Evolutionary conservation across 2,329 filamentous ascomycete genomes (phyloP).

Genomic region (Ceratocystis colombiana): DNA sequence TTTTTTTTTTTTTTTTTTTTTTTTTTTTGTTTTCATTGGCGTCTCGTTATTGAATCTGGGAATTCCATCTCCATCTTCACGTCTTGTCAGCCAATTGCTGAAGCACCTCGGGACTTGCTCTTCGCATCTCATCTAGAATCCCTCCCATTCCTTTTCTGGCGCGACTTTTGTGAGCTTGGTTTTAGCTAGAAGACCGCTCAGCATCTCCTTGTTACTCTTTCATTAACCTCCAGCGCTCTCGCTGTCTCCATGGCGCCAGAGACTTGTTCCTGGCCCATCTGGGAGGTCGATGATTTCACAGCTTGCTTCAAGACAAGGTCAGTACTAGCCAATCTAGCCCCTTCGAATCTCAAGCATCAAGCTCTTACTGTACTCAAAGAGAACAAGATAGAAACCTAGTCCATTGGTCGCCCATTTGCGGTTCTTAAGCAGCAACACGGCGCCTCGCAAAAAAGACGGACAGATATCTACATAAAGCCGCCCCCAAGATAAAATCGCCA

Average conservation of each 20-base stretch:
- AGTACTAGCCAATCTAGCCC: slow-evolving; percentile 32
- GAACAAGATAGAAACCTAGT: background rate
- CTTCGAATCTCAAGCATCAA: too few relatives aligned
- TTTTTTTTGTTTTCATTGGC: slow-evolving; percentile 1
- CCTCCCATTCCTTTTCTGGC: slow-evolving; percentile 5
- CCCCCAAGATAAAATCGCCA: background rate
- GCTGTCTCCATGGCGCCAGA: slow-evolving; percentile 23
- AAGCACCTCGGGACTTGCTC: background rate
- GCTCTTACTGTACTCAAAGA: too few relatives aligned
- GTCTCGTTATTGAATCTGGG: slow-evolving; percentile 12
- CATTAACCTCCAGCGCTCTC: background rate
- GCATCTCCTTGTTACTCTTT: slow-evolving; percentile 3
- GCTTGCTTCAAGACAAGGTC: slow-evolving; percentile 58
- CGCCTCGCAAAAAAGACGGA: background rate
- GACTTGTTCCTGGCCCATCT: slow-evolving; percentile 42
- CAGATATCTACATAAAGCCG: background rate
- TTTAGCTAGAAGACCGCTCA: slow-evolving; percentile 2
- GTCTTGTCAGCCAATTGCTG: too few relatives aligned
- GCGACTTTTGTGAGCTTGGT: slow-evolving; percentile 5
- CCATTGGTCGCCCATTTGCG: slow-evolving; percentile 17
- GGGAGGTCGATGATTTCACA: slow-evolving; percentile 54
- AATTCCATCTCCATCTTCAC: slow-evolving; percentile 2
- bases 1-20: background rate
- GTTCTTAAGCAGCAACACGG: background rate
- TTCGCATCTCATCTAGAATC: background rate